Conservation (phyloP, 176 grass and related monocot genomes). For the sorghum (Sorghum bicolor) region Sorghum_bicolor_NCBIv3 NC_012871.2:14639501-14640000, state of each 20-base stretch:
- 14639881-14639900: constrained; percentile 1
- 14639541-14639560: constrained; percentile 52
- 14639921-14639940: constrained; percentile 71
- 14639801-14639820: neutral
- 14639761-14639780: neutral
- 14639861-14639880: neutral
- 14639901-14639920: constrained; percentile 67
- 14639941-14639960: constrained; percentile 87
- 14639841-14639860: neutral
- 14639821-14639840: neutral
- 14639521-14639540: constrained; percentile 2
- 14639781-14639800: neutral
- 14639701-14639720: constrained; percentile 11
- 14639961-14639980: constrained; percentile 87
- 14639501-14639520: neutral
- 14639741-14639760: neutral
- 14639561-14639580: constrained; percentile 94
- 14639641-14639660: constrained; percentile 63
- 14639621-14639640: constrained; percentile 87
- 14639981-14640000: constrained; percentile 17
- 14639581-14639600: constrained; percentile 76
- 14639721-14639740: constrained; percentile 14
- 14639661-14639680: constrained; percentile 86
- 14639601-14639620: constrained; percentile 89
- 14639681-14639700: constrained; percentile 37